Percentiles rank a stretch among this genome's conserved stretches.
phyloP scores from a whole-genome alignment of 495 filamentous ascomycete species.

The Xylaria intraflava region DNA sequence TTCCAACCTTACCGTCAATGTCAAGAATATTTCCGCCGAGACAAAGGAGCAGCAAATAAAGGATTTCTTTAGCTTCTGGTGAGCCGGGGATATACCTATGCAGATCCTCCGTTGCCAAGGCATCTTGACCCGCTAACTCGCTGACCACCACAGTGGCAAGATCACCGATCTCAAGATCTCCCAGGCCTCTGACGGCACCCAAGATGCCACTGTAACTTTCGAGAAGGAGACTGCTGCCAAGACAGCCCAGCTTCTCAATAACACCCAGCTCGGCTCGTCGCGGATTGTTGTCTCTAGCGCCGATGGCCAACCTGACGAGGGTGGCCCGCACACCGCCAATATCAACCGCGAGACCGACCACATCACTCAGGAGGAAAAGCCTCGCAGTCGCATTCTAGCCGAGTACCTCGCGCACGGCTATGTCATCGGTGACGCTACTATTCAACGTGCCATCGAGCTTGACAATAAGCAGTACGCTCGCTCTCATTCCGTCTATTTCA shows the following conservation, averaged over 20 bases:
- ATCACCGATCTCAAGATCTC: conserved; percentile 76
- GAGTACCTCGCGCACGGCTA: conserved; percentile 97
- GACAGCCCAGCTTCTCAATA: conserved; percentile 92
- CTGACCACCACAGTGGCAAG: conserved; percentile 61
- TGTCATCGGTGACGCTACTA: conserved; percentile 71
- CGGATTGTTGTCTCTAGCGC: conserved; percentile 71
- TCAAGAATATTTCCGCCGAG: conserved; percentile 74
- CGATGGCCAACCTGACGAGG: conserved; percentile 59
- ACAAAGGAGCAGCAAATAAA: conserved; percentile 86
- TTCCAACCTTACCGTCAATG: conserved; percentile 41
- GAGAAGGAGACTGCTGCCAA: conserved; percentile 94
- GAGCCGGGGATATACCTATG: conserved; percentile 22
- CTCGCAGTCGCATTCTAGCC: conserved; percentile 81
- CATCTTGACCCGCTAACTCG: conserved; percentile 21
- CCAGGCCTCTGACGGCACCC: conserved; percentile 50
- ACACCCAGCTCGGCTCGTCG: conserved; percentile 79
- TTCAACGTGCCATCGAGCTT: conserved; percentile 77
- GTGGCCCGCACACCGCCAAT: conserved; percentile 38
- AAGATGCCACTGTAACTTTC: conserved; percentile 86
- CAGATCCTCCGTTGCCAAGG: background rate
- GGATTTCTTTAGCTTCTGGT: conserved; percentile 99
- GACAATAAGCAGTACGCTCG: conserved; percentile 68
- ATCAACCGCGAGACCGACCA: conserved; percentile 55
- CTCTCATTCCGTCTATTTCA: background rate
- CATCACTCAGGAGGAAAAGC: conserved; percentile 90